These are phyloP conservation scores for Mangifera indica DNA, from an alignment of 345 rosid species.

Conservation along the genomic window DNA sequence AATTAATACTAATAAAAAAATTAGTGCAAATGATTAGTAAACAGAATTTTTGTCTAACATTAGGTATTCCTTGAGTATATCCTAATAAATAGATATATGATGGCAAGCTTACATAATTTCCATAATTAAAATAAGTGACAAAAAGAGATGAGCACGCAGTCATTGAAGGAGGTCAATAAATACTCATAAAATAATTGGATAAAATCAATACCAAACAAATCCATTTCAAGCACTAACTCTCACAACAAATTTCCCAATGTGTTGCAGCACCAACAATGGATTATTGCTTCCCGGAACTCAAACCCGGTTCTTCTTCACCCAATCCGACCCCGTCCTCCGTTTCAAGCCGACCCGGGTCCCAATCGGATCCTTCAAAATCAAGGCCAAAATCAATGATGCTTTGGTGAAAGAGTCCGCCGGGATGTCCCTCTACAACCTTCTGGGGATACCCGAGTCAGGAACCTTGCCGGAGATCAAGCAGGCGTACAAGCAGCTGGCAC, in stretches of 20 bases:
- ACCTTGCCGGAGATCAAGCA: constrained; percentile 67
- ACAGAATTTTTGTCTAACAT: too few relatives aligned
- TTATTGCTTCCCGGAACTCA: constrained; percentile 40
- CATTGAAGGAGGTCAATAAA: too few relatives aligned
- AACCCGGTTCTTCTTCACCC: constrained; percentile 26
- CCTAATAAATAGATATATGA: too few relatives aligned
- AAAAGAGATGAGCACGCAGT: too few relatives aligned
- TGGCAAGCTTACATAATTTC: too few relatives aligned
- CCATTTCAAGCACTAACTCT: not conserved
- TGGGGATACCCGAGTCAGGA: constrained; percentile 66
- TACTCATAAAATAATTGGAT: too few relatives aligned
- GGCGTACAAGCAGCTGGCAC: constrained; percentile 81
- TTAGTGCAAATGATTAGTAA: too few relatives aligned
- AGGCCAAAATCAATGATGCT: constrained; percentile 37
- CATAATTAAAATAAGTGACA: too few relatives aligned
- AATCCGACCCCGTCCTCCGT: constrained; percentile 20
- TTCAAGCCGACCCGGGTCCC: constrained; percentile 34
- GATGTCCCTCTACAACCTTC: constrained; percentile 69
- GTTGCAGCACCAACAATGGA: constrained; percentile 25
- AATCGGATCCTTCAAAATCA: constrained; percentile 32
- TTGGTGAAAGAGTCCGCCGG: constrained; percentile 24
- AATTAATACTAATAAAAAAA: too few relatives aligned
- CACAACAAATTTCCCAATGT: constrained; percentile 23
- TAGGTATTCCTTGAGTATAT: too few relatives aligned
- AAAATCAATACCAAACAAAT: not conserved